Evolutionary conservation across 2,329 filamentous ascomycete genomes (phyloP).

Genomic region (Shiraia sp.): DNA sequence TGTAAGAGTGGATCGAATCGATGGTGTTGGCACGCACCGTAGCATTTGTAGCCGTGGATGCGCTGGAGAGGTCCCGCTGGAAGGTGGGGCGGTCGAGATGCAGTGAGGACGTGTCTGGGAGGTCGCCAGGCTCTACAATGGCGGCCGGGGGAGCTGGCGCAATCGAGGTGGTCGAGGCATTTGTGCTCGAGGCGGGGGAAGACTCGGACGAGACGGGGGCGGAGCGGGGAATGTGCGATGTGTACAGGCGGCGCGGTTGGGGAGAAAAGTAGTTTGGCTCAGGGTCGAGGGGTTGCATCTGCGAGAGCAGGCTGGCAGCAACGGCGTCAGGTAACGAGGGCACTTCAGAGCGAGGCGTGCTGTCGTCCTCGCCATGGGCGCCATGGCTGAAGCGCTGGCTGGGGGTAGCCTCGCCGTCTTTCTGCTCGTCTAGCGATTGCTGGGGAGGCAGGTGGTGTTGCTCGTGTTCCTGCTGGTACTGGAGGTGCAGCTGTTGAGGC

Average conservation of each 20-base stretch:
- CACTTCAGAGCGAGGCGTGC: slow-evolving; percentile 47
- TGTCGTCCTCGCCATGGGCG: slow-evolving; percentile 37
- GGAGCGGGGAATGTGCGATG: slow-evolving; percentile 34
- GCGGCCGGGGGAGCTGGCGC: slow-evolving; percentile 2
- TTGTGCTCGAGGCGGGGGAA: slow-evolving; percentile 37
- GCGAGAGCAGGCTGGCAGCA: slow-evolving; percentile 22
- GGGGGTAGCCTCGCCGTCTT: slow-evolving; percentile 10
- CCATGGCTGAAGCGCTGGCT: slow-evolving; percentile 7
- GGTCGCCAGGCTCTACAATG: slow-evolving; percentile 10
- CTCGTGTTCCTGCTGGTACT: neutral
- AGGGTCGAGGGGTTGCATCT: slow-evolving; percentile 24
- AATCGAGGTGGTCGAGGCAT: slow-evolving; percentile 31
- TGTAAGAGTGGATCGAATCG: slow-evolving; percentile 24
- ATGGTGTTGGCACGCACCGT: slow-evolving; percentile 45
- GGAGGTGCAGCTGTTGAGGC: neutral
- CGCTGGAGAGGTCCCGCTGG: slow-evolving; percentile 47
- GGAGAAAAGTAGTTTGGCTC: slow-evolving; percentile 46
- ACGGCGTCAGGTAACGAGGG: slow-evolving; percentile 36
- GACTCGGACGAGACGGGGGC: slow-evolving; percentile 33
- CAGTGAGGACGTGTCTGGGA: slow-evolving; percentile 8
- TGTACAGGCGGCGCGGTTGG: slow-evolving; percentile 42
- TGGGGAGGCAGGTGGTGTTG: neutral
- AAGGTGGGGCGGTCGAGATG: slow-evolving; percentile 42
- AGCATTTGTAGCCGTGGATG: slow-evolving; percentile 48
- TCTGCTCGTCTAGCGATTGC: slow-evolving; percentile 2